Conservation (phyloP, 805 yeast species). For the Pichia kluyveri region DNA sequence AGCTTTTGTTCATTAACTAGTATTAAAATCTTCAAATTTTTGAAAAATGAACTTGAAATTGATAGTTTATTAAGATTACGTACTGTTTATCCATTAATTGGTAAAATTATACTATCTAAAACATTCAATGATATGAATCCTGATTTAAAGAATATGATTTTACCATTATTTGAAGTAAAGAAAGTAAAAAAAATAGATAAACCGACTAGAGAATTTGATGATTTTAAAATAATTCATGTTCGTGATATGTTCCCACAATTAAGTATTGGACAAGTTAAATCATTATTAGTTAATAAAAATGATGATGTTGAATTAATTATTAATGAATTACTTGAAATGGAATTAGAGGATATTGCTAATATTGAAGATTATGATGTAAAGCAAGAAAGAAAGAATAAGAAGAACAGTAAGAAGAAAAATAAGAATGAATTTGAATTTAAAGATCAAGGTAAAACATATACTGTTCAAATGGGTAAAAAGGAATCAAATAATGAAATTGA, state of each 20-base stretch:
- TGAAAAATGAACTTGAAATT: conserved; percentile 38
- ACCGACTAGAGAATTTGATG: conserved; percentile 14
- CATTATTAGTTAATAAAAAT: conserved; percentile 38
- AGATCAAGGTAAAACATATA: conserved; percentile 8
- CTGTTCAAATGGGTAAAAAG: conserved; percentile 30
- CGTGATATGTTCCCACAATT: conserved; percentile 65
- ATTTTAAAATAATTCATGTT: conserved; percentile 32
- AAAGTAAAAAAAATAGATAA: neutral
- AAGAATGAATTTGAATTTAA: conserved; percentile 7
- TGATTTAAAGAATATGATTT: conserved; percentile 40
- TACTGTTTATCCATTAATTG: conserved; percentile 42
- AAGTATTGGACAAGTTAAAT: conserved; percentile 35
- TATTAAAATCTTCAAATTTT: conserved; percentile 31
- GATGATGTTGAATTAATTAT: conserved; percentile 51
- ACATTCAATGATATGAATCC: conserved; percentile 40
- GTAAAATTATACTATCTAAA: conserved; percentile 42
- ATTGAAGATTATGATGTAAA: conserved; percentile 24
- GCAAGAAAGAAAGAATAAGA: neutral
- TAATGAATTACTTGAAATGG: conserved; percentile 46
- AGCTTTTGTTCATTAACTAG: conserved; percentile 42
- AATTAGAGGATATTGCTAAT: conserved; percentile 36
- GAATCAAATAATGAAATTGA: conserved; percentile 11
- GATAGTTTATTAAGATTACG: conserved; percentile 32
- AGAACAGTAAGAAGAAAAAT: conserved; percentile 5
- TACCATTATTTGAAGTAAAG: conserved; percentile 5